Evolutionary conservation across 2,329 filamentous ascomycete species (phyloP).

Genomic region (Trichothecium roseum): DNA sequence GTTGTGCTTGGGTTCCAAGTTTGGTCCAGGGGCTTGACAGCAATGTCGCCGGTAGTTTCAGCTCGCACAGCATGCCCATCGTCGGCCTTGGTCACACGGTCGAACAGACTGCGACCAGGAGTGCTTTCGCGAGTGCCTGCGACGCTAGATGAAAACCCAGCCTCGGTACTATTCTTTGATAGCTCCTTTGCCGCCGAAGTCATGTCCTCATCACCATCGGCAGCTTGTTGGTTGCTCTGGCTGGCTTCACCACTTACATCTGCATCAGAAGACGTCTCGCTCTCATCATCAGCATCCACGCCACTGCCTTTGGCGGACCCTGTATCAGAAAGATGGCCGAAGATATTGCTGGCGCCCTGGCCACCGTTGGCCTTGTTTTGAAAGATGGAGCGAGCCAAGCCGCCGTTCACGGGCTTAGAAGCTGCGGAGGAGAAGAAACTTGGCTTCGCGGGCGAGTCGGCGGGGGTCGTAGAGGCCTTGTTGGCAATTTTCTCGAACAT

Average conservation of each 20-base stretch:
- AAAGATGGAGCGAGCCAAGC: constrained; percentile 32
- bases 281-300: constrained; percentile 35
- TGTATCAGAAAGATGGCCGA: constrained; percentile 47
- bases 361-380: constrained; percentile 16
- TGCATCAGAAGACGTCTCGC: constrained; percentile 31
- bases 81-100: constrained; percentile 39
- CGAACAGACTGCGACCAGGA: constrained; percentile 42
- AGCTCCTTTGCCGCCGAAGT: too few species aligned
- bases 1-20: constrained; percentile 34
- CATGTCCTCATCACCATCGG: background rate
- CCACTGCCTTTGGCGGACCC: constrained; percentile 46
- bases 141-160: constrained; percentile 16
- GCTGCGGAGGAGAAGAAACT: constrained; percentile 18
- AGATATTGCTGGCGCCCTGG: constrained; percentile 36
- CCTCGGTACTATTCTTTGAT: constrained; percentile 2
- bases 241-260: constrained; percentile 31
- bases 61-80: constrained; percentile 39
- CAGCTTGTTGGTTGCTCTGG: constrained; percentile 28
- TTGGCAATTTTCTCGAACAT: constrained; percentile 49
- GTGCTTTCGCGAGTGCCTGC: constrained; percentile 33
- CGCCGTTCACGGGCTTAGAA: constrained; percentile 23
- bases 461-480: constrained; percentile 27
- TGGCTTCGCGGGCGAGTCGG: constrained; percentile 20
- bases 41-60: constrained; percentile 13
- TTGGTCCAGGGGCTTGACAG: constrained; percentile 21